These are phyloP conservation scores for Bruguiera hainesii DNA, from an alignment of 441 rosid species.

Conservation along the genomic window DNA sequence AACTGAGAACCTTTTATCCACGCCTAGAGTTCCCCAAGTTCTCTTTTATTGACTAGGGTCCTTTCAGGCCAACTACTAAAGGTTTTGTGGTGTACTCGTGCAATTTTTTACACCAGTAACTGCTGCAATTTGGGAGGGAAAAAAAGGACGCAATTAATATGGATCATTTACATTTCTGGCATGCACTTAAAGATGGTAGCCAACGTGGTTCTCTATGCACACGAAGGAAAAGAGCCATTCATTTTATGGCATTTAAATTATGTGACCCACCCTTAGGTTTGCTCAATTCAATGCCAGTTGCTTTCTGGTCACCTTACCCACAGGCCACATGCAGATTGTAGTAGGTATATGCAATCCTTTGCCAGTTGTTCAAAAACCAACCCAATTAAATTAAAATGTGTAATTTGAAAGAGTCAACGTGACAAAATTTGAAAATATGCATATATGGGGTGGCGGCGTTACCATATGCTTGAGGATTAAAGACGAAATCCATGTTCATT, in stretches of 20 bases:
- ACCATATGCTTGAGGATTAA: slow-evolving; percentile 56
- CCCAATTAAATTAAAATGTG: no score
- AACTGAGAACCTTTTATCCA: no score
- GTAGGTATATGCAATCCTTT: background rate
- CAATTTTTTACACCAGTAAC: background rate
- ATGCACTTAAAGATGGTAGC: background rate
- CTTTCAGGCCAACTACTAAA: background rate
- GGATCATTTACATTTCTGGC: background rate
- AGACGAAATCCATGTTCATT: slow-evolving; percentile 46
- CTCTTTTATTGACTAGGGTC: no score
- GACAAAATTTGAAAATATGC: no score
- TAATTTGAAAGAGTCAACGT: no score
- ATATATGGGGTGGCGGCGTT: background rate
- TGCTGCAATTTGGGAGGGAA: background rate
- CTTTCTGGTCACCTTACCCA: background rate
- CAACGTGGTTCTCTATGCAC: background rate
- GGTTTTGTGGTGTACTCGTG: background rate
- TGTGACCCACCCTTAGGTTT: background rate
- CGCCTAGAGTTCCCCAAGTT: no score
- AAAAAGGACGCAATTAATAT: background rate
- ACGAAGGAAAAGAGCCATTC: background rate
- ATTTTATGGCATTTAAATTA: background rate
- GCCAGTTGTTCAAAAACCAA: no score
- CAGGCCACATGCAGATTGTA: background rate
- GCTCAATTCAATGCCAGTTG: background rate